phyloP scores from a whole-genome alignment of 768 basidiomycete genomes.

The Lactarius akahatsu region DNA sequence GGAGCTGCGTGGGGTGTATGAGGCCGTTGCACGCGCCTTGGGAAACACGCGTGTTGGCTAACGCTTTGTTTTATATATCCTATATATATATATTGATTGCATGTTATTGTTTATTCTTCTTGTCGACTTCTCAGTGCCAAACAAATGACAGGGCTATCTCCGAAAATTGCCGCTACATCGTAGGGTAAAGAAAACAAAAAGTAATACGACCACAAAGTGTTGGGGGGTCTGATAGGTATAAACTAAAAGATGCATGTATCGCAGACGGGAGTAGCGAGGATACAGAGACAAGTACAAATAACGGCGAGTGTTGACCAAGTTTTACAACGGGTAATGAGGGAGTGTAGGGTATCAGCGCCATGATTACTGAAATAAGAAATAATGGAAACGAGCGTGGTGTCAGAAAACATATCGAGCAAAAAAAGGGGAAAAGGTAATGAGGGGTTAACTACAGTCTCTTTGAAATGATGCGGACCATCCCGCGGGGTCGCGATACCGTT shows the following conservation, averaged over 20 bases:
- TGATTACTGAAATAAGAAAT: slow-evolving; percentile 6
- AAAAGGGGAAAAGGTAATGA: not conserved
- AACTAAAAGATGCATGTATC: slow-evolving; percentile 16
- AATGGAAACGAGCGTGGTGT: not conserved
- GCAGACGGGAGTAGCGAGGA: slow-evolving; percentile 9
- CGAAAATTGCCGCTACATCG: not conserved
- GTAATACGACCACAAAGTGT: slow-evolving; percentile 14
- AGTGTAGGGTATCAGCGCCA: slow-evolving; percentile 9
- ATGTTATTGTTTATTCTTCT: not conserved
- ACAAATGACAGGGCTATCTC: not conserved
- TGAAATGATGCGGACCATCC: not conserved
- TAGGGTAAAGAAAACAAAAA: slow-evolving; percentile 9
- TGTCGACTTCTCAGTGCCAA: not conserved
- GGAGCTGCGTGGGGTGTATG: slow-evolving; percentile 23
- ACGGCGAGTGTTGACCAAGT: slow-evolving; percentile 5
- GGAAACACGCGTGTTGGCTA: slow-evolving; percentile 4
- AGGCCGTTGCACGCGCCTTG: slow-evolving; percentile 27
- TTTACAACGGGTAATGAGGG: slow-evolving; percentile 7
- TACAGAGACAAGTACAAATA: slow-evolving; percentile 20
- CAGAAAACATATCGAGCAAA: slow-evolving; percentile 5
- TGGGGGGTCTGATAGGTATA: not conserved
- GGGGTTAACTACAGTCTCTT: not conserved
- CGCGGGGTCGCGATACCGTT: slow-evolving; percentile 6
- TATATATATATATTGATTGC: not conserved
- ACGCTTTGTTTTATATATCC: not conserved